phyloP scores from a whole-genome alignment of 176 grass and related monocot genomes.

The maize (Zea mays) region DNA sequence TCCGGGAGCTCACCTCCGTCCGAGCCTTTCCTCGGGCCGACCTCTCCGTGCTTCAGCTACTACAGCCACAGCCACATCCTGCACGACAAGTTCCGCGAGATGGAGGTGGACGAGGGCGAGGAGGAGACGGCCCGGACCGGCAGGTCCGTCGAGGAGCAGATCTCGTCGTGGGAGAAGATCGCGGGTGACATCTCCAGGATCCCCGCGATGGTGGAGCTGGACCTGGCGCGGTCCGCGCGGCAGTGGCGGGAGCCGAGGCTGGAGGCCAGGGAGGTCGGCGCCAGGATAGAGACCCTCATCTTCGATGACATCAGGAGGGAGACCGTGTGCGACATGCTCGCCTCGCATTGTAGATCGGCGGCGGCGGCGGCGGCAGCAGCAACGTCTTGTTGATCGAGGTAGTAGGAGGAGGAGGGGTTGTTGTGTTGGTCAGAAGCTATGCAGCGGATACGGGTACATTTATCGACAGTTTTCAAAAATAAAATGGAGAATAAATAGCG shows the following conservation, averaged over 20 bases:
- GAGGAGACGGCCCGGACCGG: slow-evolving; percentile 34
- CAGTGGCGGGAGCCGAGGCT: slow-evolving; percentile 50
- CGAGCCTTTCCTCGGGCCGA: slow-evolving; percentile 26
- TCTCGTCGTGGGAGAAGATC: slow-evolving; percentile 66
- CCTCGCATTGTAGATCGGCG: slow-evolving; percentile 50
- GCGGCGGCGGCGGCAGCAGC: not conserved
- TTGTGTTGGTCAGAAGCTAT: not conserved
- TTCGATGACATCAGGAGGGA: slow-evolving; percentile 87
- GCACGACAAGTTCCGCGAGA: slow-evolving; percentile 27
- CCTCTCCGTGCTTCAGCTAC: slow-evolving; percentile 44
- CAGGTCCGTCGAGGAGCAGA: slow-evolving; percentile 40
- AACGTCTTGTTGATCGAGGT: slow-evolving; percentile 42
- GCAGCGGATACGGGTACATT: too few species aligned
- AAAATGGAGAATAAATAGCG: too few species aligned
- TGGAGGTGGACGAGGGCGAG: slow-evolving; percentile 30
- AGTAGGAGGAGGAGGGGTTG: not conserved
- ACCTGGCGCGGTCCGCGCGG: slow-evolving; percentile 47
- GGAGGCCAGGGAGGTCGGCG: slow-evolving; percentile 54
- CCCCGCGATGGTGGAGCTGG: slow-evolving; percentile 53
- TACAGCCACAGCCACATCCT: not conserved
- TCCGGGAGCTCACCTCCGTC: slow-evolving; percentile 49
- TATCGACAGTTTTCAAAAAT: too few species aligned
- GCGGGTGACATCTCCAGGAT: slow-evolving; percentile 59
- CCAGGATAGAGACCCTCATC: slow-evolving; percentile 75
- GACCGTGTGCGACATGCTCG: slow-evolving; percentile 62